phyloP scores from a whole-genome alignment of 2,329 filamentous ascomycete species.

The Aspergillus neoniger region DNA sequence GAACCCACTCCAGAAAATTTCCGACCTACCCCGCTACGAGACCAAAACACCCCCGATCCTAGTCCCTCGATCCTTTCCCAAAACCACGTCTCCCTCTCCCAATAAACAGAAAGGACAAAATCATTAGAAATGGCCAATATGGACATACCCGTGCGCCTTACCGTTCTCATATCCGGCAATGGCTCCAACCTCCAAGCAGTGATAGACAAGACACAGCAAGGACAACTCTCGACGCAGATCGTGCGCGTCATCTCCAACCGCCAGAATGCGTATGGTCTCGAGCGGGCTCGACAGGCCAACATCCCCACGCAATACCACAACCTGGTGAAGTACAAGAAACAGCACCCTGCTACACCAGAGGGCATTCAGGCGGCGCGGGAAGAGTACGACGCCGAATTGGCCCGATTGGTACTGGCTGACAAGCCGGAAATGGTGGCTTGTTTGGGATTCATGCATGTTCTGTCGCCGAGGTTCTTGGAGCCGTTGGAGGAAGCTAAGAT shows the following conservation, averaged over 20 bases:
- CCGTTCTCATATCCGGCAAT: constrained; percentile 71
- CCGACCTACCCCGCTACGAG: constrained; percentile 2
- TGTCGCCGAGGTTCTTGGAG: constrained; percentile 68
- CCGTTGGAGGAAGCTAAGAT: constrained; percentile 65
- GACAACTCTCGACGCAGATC: constrained; percentile 55
- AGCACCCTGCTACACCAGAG: constrained; percentile 58
- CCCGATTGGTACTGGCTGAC: constrained; percentile 64
- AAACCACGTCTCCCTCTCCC: too few relatives aligned
- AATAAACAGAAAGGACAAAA: neutral
- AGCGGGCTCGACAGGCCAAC: constrained; percentile 58
- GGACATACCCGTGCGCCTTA: constrained; percentile 52
- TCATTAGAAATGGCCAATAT: constrained; percentile 20
- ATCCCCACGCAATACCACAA: constrained; percentile 83
- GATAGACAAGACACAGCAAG: constrained; percentile 59
- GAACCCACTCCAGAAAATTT: neutral
- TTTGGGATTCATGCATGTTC: constrained; percentile 85
- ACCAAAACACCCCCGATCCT: neutral
- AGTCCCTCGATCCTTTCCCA: too few relatives aligned
- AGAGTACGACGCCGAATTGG: constrained; percentile 74
- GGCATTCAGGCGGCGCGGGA: constrained; percentile 57
- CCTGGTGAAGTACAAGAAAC: constrained; percentile 73
- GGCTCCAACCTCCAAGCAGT: constrained; percentile 81
- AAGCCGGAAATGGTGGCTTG: constrained; percentile 75
- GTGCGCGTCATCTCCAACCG: constrained; percentile 67
- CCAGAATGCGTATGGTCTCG: constrained; percentile 65